phyloP scores from a whole-genome alignment of 176 grass and related monocot species.

The Oryza longistaminata region DNA sequence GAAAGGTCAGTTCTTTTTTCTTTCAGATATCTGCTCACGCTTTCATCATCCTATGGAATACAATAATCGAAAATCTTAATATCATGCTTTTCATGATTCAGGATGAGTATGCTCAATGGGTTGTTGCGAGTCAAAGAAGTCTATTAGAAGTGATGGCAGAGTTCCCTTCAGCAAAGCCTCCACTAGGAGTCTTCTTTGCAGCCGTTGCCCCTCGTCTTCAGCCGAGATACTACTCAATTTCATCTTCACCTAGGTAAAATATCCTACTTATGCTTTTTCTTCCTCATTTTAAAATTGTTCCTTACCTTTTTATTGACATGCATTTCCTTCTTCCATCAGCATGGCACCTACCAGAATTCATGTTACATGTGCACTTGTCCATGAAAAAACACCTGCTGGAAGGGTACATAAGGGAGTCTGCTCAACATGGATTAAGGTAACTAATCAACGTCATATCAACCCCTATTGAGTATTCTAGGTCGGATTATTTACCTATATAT shows the following conservation, averaged over 20 bases:
- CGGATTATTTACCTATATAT: slow-evolving; percentile 1
- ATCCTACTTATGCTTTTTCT: slow-evolving; percentile 7
- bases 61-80: not conserved
- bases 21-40: slow-evolving; percentile 3
- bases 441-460: not conserved
- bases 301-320: not conserved
- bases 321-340: slow-evolving; percentile 43
- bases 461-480: not conserved
- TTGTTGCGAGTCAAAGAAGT: slow-evolving; percentile 86
- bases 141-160: slow-evolving; percentile 86
- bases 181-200: slow-evolving; percentile 89
- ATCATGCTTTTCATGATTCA: slow-evolving; percentile 41
- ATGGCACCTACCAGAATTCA: slow-evolving; percentile 80
- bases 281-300: not conserved
- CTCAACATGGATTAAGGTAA: slow-evolving; percentile 97
- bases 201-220: slow-evolving; percentile 82
- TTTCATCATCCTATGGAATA: slow-evolving; percentile 29
- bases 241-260: slow-evolving; percentile 79
- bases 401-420: slow-evolving; percentile 88
- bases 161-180: slow-evolving; percentile 85
- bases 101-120: slow-evolving; percentile 95
- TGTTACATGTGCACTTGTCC: slow-evolving; percentile 80
- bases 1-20: slow-evolving; percentile 65
- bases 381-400: slow-evolving; percentile 70
- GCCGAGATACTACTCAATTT: slow-evolving; percentile 96